These are phyloP conservation scores for Triangularia setosa DNA, from an alignment of 2,329 filamentous ascomycete species.

Conservation along the genomic window DNA sequence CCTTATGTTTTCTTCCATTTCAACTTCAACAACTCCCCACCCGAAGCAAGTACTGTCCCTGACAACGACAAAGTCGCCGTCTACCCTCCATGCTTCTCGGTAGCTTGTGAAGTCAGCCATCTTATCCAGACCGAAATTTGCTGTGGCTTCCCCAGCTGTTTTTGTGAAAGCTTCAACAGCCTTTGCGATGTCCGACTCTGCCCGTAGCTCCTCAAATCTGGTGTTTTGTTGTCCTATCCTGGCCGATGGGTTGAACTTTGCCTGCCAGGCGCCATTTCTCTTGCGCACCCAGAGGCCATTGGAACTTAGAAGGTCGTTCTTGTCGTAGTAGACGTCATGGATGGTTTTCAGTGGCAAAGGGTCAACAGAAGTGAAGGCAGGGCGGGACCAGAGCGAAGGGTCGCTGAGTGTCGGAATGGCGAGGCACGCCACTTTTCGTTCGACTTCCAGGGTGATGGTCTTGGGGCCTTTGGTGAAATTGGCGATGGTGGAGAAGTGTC, in stretches of 20 bases:
- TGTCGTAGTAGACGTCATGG: slow-evolving; percentile 22
- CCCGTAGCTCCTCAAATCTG: slow-evolving; percentile 9
- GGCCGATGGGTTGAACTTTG: slow-evolving; percentile 4
- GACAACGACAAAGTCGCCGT: slow-evolving; percentile 15
- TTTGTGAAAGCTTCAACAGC: neutral
- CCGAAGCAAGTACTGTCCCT: slow-evolving; percentile 18
- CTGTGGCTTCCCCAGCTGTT: neutral
- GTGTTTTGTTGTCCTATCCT: neutral
- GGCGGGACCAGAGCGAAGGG: neutral
- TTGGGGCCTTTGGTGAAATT: neutral
- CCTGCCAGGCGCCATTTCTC: slow-evolving; percentile 17
- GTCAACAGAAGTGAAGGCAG: slow-evolving; percentile 7
- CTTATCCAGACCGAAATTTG: slow-evolving; percentile 15
- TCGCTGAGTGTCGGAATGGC: slow-evolving; percentile 8
- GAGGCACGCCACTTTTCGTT: slow-evolving; percentile 19
- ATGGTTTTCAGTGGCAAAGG: slow-evolving; percentile 7
- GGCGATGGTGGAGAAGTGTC: neutral
- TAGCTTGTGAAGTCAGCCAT: slow-evolving; percentile 18
- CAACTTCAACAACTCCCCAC: slow-evolving; percentile 20
- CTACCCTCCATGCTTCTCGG: slow-evolving; percentile 6
- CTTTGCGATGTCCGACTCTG: neutral
- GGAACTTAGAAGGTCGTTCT: neutral
- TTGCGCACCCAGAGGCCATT: slow-evolving; percentile 12
- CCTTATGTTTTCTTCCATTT: slow-evolving; percentile 5
- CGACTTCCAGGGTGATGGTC: slow-evolving; percentile 13